These are phyloP conservation scores for Fusarium goolgardi DNA, from an alignment of 2,329 filamentous ascomycete species.

Conservation along the genomic window DNA sequence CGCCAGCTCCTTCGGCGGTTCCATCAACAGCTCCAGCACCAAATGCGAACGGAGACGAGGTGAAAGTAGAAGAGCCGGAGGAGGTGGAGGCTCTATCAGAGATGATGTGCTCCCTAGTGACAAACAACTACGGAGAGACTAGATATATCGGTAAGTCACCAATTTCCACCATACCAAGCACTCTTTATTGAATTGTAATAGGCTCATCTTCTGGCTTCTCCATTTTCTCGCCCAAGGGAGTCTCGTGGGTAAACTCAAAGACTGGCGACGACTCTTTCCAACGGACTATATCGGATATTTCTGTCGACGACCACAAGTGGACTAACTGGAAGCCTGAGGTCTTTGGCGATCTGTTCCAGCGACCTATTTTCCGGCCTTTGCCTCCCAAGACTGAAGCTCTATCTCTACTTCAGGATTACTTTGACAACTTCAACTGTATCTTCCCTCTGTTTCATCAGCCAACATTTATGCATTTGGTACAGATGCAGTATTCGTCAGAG, in stretches of 20 bases:
- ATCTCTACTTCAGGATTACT: conserved; percentile 91
- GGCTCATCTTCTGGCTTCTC: conserved; percentile 97
- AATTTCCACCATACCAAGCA: background rate
- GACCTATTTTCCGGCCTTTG: conserved; percentile 83
- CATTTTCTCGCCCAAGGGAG: conserved; percentile 97
- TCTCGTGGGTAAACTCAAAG: conserved; percentile 98
- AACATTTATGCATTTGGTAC: conserved; percentile 97
- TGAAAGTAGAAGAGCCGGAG: conserved; percentile 54
- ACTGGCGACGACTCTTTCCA: conserved; percentile 97
- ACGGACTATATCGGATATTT: conserved; percentile 92
- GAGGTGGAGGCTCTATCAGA: conserved; percentile 92
- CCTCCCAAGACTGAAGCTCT: conserved; percentile 89
- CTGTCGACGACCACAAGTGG: conserved; percentile 94
- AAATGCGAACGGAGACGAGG: conserved; percentile 29
- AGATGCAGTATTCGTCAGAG: conserved; percentile 90
- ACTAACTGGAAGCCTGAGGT: conserved; percentile 98
- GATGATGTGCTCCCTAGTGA: conserved; percentile 99
- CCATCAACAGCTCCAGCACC: conserved; percentile 17
- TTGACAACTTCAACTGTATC: conserved; percentile 99
- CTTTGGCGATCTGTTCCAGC: conserved; percentile 90
- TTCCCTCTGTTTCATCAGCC: conserved; percentile 97
- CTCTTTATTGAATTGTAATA: conserved; percentile 52
- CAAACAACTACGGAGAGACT: conserved; percentile 93
- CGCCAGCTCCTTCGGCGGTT: conserved; percentile 30
- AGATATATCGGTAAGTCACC: conserved; percentile 83